A percentile compares a stretch with the other conserved stretches of the same genome.
These are phyloP conservation scores for Blastobotrys chiropterorum DNA, from an alignment of 805 yeast species.

Conservation along the genomic window DNA sequence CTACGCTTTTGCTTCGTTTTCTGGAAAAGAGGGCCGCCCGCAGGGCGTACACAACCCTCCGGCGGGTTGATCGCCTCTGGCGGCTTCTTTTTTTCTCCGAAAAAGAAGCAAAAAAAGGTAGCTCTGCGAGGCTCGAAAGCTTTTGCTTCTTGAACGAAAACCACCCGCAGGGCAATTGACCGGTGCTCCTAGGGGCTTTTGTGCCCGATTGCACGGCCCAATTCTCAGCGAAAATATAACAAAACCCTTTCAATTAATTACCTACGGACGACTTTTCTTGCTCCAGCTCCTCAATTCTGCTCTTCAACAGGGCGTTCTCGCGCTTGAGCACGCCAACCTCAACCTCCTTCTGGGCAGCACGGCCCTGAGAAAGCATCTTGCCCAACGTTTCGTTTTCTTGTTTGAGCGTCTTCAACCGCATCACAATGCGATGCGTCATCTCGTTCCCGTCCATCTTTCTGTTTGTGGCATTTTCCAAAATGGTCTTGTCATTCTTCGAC, in stretches of 20 bases:
- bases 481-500: constrained; percentile 7
- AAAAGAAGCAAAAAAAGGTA: background rate
- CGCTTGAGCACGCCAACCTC: constrained; percentile 56
- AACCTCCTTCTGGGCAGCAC: constrained; percentile 61
- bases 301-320: constrained; percentile 43
- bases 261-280: background rate
- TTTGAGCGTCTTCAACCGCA: constrained; percentile 52
- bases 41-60: background rate
- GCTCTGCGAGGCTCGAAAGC: background rate
- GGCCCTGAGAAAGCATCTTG: constrained; percentile 69
- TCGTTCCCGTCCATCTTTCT: constrained; percentile 59
- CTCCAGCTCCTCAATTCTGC: constrained; percentile 14
- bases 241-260: no score
- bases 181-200: no score
- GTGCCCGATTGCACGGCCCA: no score
- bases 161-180: background rate
- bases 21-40: background rate
- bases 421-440: constrained; percentile 63
- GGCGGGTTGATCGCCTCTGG: background rate
- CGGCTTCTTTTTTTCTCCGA: background rate
- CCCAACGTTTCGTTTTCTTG: constrained; percentile 64
- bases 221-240: no score
- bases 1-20: background rate
- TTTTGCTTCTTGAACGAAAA: background rate
- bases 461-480: constrained; percentile 6